Percentiles rank a stretch among this genome's conserved stretches.
phyloP scores from a whole-genome alignment of 2,329 filamentous ascomycete genomes.

The Plectosphaerella cucumerina region DNA sequence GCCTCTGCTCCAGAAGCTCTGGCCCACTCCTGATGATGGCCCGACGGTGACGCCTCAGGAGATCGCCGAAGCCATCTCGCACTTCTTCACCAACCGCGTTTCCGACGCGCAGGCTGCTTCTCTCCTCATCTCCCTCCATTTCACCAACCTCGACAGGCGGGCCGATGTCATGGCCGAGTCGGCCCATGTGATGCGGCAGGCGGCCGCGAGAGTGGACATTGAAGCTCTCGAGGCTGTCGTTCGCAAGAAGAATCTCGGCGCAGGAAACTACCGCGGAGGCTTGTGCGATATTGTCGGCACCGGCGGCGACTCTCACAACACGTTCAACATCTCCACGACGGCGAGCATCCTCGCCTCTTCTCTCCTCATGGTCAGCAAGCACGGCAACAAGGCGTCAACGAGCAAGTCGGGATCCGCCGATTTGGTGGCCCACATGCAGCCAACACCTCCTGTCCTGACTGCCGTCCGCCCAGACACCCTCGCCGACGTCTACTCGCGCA shows the following conservation, averaged over 20 bases:
- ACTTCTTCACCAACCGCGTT: constrained; percentile 87
- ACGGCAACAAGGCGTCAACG: constrained; percentile 92
- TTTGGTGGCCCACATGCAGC: constrained; percentile 72
- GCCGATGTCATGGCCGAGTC: constrained; percentile 84
- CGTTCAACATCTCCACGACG: constrained; percentile 97
- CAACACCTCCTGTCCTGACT: constrained; percentile 67
- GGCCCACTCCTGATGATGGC: constrained; percentile 47
- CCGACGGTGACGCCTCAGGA: constrained; percentile 65
- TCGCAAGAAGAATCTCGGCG: constrained; percentile 52
- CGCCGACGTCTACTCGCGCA: constrained; percentile 65
- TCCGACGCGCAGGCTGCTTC: constrained; percentile 86
- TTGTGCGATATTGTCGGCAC: constrained; percentile 96
- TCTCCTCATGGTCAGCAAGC: constrained; percentile 82
- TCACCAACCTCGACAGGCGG: constrained; percentile 78
- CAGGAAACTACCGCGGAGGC: constrained; percentile 76
- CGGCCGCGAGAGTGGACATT: constrained; percentile 68
- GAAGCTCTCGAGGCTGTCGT: constrained; percentile 58
- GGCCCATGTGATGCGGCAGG: constrained; percentile 77
- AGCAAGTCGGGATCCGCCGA: constrained; percentile 95
- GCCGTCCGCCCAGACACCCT: constrained; percentile 72
- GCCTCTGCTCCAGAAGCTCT: constrained; percentile 68
- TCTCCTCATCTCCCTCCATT: constrained; percentile 86
- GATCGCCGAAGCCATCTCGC: constrained; percentile 83
- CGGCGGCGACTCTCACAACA: constrained; percentile 93
- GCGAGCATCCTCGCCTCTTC: constrained; percentile 88